phyloP scores from a whole-genome alignment of 2,329 filamentous ascomycete species.

The Aspergillus novoparasiticus region DNA sequence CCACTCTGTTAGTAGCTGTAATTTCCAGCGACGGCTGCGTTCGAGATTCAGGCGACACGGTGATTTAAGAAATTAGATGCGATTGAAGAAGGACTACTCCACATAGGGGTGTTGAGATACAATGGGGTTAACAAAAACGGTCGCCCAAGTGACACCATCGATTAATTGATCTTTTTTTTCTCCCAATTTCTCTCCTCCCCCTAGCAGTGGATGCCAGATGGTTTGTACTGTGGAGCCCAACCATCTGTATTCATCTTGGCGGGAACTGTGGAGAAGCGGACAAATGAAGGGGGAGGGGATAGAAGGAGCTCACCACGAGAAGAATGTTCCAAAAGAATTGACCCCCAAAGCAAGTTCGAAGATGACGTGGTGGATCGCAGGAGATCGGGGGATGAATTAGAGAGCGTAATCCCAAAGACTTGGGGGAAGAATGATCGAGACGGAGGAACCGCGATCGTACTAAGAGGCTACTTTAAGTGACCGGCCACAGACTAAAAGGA shows the following conservation, averaged over 20 bases:
- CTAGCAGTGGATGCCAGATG: constrained; percentile 27
- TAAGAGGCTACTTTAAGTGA: constrained; percentile 4
- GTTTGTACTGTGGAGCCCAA: constrained; percentile 31
- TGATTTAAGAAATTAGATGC: neutral
- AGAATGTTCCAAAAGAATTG: constrained; percentile 5
- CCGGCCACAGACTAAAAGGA: neutral
- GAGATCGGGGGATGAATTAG: neutral
- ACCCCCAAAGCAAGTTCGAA: neutral
- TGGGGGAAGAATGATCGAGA: neutral
- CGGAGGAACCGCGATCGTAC: constrained; percentile 5
- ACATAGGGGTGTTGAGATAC: neutral
- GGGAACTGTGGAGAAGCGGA: constrained; percentile 33
- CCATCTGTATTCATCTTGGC: constrained; percentile 25
- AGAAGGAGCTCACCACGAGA: constrained; percentile 14
- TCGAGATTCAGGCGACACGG: neutral
- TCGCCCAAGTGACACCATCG: neutral
- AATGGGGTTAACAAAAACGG: neutral
- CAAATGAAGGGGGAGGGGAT: constrained; percentile 18
- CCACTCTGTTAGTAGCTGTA: constrained; percentile 5
- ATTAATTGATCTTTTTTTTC: constrained; percentile 5
- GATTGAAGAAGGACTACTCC: neutral
- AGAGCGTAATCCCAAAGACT: constrained; percentile 3
- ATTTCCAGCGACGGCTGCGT: neutral
- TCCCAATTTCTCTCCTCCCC: constrained; percentile 21
- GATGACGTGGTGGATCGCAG: neutral